Conservation (phyloP, 139 green algal genomes). For the Haematococcus lacustris region DNA sequence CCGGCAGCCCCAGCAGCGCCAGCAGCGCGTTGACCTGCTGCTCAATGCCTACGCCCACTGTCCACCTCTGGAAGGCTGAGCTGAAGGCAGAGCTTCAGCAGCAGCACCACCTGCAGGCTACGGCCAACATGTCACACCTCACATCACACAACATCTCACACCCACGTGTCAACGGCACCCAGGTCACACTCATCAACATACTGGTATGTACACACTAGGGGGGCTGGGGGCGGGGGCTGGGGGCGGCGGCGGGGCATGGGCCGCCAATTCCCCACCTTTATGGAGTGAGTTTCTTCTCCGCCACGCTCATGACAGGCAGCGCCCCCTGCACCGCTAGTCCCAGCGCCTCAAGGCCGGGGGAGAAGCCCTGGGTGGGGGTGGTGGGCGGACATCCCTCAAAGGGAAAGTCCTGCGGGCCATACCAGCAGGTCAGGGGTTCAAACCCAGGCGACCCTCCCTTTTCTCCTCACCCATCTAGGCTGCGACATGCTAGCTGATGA, state of each 20-base stretch:
- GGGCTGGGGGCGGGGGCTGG: too few species aligned
- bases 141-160: not conserved
- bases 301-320: slow-evolving; percentile 28
- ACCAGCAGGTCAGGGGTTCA: not conserved
- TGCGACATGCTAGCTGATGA: not conserved
- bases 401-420: slow-evolving; percentile 31
- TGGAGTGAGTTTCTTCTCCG: slow-evolving; percentile 39
- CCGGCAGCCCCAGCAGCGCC: not conserved
- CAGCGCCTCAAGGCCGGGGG: slow-evolving; percentile 20
- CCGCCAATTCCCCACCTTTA: slow-evolving; percentile 20
- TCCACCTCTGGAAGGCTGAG: slow-evolving; percentile 36
- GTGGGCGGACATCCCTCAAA: slow-evolving; percentile 41
- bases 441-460: not conserved
- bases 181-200: not conserved
- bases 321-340: slow-evolving; percentile 19
- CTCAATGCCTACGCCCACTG: slow-evolving; percentile 45
- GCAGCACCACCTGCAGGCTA: slow-evolving; percentile 28
- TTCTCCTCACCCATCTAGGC: not conserved
- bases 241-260: too few species aligned
- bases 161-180: not conserved
- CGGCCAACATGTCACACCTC: not conserved
- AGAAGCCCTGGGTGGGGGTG: slow-evolving; percentile 16
- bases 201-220: too few species aligned
- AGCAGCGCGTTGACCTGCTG: slow-evolving; percentile 26
- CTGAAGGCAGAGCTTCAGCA: slow-evolving; percentile 34